phyloP scores from a whole-genome alignment of 1,139 yeast species.

The Tardiomyces blankii region DNA sequence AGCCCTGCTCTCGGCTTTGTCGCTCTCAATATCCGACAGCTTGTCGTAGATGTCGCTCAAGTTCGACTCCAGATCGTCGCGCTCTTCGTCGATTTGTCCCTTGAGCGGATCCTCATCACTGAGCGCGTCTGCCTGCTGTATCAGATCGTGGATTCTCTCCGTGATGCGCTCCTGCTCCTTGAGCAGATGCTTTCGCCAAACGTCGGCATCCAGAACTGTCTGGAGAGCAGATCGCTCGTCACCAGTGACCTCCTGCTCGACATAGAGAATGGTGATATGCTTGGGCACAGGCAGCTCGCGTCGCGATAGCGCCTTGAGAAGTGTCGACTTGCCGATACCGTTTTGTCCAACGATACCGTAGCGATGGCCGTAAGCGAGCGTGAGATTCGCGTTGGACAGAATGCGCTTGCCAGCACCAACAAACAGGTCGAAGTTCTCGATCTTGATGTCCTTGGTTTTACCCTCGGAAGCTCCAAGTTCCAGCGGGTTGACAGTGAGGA shows the following conservation, averaged over 20 bases:
- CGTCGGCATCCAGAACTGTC: constrained; percentile 96
- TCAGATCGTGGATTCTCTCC: constrained; percentile 66
- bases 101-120: constrained; percentile 37
- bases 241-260: constrained; percentile 93
- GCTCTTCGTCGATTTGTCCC: constrained; percentile 75
- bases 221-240: constrained; percentile 86
- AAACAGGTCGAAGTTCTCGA: constrained; percentile 85
- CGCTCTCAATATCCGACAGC: constrained; percentile 86
- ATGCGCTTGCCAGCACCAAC: constrained; percentile 96
- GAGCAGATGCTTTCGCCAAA: constrained; percentile 88
- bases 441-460: constrained; percentile 86
- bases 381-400: constrained; percentile 74
- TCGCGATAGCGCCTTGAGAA: constrained; percentile 79
- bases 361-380: constrained; percentile 85
- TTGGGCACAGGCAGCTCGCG: constrained; percentile 91
- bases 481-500: constrained; percentile 87
- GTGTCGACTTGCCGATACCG: constrained; percentile 98
- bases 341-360: constrained; percentile 97
- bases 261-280: constrained; percentile 90
- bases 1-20: constrained; percentile 95
- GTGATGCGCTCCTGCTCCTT: constrained; percentile 66
- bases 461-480: constrained; percentile 89
- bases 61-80: constrained; percentile 72
- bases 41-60: constrained; percentile 72
- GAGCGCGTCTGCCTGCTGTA: constrained; percentile 46